Evolutionary conservation across 106 monocot genomes (phyloP).

Genomic region (Dactylorhiza incarnata): DNA sequence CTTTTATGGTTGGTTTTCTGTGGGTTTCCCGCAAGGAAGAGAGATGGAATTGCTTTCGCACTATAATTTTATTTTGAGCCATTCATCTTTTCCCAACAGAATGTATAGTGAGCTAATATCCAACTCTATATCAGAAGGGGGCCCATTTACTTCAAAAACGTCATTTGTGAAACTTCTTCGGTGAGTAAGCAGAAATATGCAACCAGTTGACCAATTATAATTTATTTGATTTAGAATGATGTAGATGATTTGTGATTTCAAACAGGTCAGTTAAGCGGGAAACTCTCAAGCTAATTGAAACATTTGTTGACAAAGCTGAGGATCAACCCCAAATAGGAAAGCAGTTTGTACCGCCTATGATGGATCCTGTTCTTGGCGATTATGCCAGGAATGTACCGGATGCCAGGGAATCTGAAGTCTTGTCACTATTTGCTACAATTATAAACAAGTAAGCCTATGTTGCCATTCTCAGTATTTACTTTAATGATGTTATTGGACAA

Average conservation of each 20-base stretch:
- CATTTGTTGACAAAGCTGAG: conserved; percentile 95
- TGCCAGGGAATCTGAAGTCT: conserved; percentile 98
- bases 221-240: background rate
- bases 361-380: conserved; percentile 95
- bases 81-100: conserved; percentile 31
- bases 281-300: conserved; percentile 92
- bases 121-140: conserved; percentile 87
- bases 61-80: background rate
- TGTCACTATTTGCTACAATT: conserved; percentile 92
- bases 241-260: background rate
- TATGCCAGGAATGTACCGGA: conserved; percentile 98
- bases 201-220: background rate
- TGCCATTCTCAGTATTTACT: background rate
- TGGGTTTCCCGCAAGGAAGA: background rate
- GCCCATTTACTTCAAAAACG: conserved; percentile 91
- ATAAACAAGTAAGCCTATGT: conserved; percentile 55
- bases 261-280: conserved; percentile 96
- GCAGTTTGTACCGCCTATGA: conserved; percentile 99
- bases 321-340: conserved; percentile 83
- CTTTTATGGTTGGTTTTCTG: conserved; percentile 2
- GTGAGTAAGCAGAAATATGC: conserved; percentile 19
- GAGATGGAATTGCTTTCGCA: background rate
- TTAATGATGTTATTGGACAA: too few relatives aligned
- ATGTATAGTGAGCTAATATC: conserved; percentile 99
- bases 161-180: conserved; percentile 94